Conservation (phyloP, 2,329 filamentous ascomycete genomes). For the Trichophyton rubrum region DNA sequence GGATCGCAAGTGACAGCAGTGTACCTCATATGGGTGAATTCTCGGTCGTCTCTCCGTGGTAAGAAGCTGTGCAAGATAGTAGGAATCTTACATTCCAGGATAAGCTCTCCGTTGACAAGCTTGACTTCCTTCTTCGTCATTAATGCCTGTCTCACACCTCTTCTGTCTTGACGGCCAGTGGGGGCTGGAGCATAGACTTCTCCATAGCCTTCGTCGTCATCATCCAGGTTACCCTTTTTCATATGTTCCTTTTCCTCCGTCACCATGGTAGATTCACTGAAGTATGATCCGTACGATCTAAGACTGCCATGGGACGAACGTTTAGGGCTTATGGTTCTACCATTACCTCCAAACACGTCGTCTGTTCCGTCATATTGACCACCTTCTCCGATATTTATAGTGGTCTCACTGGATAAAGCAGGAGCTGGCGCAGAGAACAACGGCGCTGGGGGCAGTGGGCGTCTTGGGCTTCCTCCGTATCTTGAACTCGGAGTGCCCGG, state of each 20-base stretch:
- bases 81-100: slow-evolving; percentile 97
- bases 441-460: slow-evolving; percentile 78
- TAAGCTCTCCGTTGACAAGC: slow-evolving; percentile 92
- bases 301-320: slow-evolving; percentile 45
- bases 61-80: slow-evolving; percentile 97
- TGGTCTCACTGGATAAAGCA: slow-evolving; percentile 26
- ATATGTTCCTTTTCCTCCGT: slow-evolving; percentile 40
- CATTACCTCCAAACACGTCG: slow-evolving; percentile 56
- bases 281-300: slow-evolving; percentile 52
- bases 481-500: slow-evolving; percentile 81
- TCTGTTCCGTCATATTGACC: slow-evolving; percentile 48
- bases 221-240: slow-evolving; percentile 34
- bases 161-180: slow-evolving; percentile 69
- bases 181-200: slow-evolving; percentile 73
- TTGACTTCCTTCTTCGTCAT: slow-evolving; percentile 89
- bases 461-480: slow-evolving; percentile 76
- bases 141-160: slow-evolving; percentile 75
- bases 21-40: slow-evolving; percentile 98
- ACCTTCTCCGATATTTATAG: slow-evolving; percentile 41
- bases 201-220: slow-evolving; percentile 41
- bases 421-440: slow-evolving; percentile 52
- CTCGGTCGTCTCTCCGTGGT: slow-evolving; percentile 78
- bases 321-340: slow-evolving; percentile 35
- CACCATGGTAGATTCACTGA: slow-evolving; percentile 46
- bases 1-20: slow-evolving; percentile 97